Evolutionary conservation across 192 early-diverging fungal genomes (phyloP).

Genomic region (Entomortierella beljakovae): DNA sequence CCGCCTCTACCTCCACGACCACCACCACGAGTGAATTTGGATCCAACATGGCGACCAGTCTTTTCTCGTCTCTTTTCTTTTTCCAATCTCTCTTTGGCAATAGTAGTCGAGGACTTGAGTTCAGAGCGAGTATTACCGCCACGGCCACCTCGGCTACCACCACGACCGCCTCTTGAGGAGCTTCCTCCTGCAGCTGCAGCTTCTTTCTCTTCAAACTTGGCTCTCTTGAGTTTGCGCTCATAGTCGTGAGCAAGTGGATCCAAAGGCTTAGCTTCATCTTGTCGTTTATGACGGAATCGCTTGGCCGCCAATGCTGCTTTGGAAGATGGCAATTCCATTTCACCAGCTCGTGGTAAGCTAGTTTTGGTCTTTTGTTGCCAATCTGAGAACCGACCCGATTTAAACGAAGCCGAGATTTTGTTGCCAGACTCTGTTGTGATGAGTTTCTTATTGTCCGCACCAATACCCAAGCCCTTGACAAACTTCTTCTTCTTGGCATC

Average conservation of each 20-base stretch:
- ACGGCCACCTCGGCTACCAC: constrained; percentile 55
- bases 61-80: constrained; percentile 85
- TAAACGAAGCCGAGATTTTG: constrained; percentile 89
- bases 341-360: constrained; percentile 84
- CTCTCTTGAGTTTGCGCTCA: constrained; percentile 72
- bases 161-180: constrained; percentile 41
- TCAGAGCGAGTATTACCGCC: constrained; percentile 66
- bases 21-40: constrained; percentile 42
- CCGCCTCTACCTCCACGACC: constrained; percentile 55
- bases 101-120: constrained; percentile 82
- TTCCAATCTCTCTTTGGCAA: constrained; percentile 78
- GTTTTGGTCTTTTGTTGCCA: constrained; percentile 94
- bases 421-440: constrained; percentile 93
- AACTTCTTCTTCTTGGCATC: constrained; percentile 95
- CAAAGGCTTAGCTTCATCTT: constrained; percentile 76
- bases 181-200: constrained; percentile 27
- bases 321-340: constrained; percentile 77
- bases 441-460: constrained; percentile 95
- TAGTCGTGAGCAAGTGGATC: constrained; percentile 75
- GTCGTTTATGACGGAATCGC: constrained; percentile 83
- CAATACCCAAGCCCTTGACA: constrained; percentile 83
- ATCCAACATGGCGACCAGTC: constrained; percentile 67
- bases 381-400: constrained; percentile 84
- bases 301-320: constrained; percentile 60
- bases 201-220: constrained; percentile 60